Evolutionary conservation across 2,329 filamentous ascomycete genomes (phyloP).

Genomic region (Fusarium praegraminearum): DNA sequence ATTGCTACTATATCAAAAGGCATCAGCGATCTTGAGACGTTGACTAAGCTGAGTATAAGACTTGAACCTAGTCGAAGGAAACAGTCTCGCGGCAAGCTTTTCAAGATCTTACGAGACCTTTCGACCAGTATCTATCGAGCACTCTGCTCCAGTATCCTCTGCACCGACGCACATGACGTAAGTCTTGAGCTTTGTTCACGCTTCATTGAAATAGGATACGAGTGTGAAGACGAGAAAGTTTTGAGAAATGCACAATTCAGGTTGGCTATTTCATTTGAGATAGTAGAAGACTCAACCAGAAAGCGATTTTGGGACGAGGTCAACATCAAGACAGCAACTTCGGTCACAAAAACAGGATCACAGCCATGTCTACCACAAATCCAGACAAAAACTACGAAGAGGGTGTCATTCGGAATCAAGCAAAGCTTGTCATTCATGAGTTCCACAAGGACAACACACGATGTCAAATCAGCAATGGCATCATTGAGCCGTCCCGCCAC

Average conservation of each 20-base stretch:
- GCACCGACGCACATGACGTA: constrained; percentile 3
- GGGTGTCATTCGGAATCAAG: neutral
- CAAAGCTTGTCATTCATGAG: neutral
- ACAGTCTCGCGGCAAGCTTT: constrained; percentile 15
- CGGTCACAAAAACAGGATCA: rapidly evolving
- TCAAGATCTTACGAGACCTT: constrained; percentile 17
- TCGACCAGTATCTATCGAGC: constrained; percentile 27
- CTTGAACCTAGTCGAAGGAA: constrained; percentile 19
- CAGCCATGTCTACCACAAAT: neutral
- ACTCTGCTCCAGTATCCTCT: constrained; percentile 22
- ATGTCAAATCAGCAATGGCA: neutral
- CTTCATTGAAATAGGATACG: neutral
- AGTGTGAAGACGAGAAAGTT: neutral
- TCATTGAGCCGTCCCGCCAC: neutral
- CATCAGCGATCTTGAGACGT: neutral
- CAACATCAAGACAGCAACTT: neutral
- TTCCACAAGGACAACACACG: rapidly evolving
- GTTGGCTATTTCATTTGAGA: constrained; percentile 19
- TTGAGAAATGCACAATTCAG: constrained; percentile 5
- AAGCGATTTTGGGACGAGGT: constrained; percentile 25
- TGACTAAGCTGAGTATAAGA: neutral
- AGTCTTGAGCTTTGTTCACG: constrained; percentile 1
- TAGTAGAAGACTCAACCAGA: neutral
- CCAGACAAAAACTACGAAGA: neutral
- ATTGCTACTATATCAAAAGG: neutral